Conservation (phyloP, 2,329 filamentous ascomycete genomes). For the Stagonosporopsis cucurbitacearum region DNA sequence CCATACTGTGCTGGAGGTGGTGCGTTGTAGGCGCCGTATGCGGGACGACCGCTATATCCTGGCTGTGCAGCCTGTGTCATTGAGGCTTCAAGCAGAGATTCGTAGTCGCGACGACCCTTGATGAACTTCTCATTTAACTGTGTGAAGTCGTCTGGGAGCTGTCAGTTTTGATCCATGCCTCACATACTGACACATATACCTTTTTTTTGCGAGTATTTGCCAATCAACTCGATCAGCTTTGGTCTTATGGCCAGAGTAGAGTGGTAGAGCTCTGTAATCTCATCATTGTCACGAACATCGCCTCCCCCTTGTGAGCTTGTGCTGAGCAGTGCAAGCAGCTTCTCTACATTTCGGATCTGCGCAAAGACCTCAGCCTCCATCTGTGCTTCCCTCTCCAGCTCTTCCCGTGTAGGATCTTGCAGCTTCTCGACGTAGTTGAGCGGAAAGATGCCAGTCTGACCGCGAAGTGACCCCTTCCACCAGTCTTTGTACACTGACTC, state of each 20-base stretch:
- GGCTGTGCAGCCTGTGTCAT: slow-evolving; percentile 92
- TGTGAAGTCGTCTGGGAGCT: slow-evolving; percentile 84
- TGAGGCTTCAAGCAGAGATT: slow-evolving; percentile 91
- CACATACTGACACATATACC: slow-evolving; percentile 58
- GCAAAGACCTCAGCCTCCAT: slow-evolving; percentile 87
- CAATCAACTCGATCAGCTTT: slow-evolving; percentile 96
- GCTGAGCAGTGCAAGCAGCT: slow-evolving; percentile 86
- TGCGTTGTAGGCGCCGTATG: slow-evolving; percentile 43
- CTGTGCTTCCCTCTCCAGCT: slow-evolving; percentile 92
- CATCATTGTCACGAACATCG: slow-evolving; percentile 91
- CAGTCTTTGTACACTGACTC: slow-evolving; percentile 99
- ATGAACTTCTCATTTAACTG: slow-evolving; percentile 99
- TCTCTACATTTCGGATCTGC: slow-evolving; percentile 79
- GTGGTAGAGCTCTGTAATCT: slow-evolving; percentile 90
- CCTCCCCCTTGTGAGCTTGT: slow-evolving; percentile 64
- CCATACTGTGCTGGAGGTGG: slow-evolving; percentile 38
- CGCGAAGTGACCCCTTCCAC: slow-evolving; percentile 96
- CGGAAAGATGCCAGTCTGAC: slow-evolving; percentile 96
- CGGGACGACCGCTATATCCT: slow-evolving; percentile 72
- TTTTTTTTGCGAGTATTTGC: slow-evolving; percentile 99
- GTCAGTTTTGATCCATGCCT: slow-evolving; percentile 16
- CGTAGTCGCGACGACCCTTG: slow-evolving; percentile 95
- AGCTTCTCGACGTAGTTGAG: slow-evolving; percentile 99
- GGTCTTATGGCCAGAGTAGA: slow-evolving; percentile 92
- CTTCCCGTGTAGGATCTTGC: slow-evolving; percentile 90